A percentile compares a stretch with the other conserved stretches of the same genome.
Evolutionary conservation across 768 basidiomycete species (phyloP).

Genomic region (Xerocomellus chrysenteron): DNA sequence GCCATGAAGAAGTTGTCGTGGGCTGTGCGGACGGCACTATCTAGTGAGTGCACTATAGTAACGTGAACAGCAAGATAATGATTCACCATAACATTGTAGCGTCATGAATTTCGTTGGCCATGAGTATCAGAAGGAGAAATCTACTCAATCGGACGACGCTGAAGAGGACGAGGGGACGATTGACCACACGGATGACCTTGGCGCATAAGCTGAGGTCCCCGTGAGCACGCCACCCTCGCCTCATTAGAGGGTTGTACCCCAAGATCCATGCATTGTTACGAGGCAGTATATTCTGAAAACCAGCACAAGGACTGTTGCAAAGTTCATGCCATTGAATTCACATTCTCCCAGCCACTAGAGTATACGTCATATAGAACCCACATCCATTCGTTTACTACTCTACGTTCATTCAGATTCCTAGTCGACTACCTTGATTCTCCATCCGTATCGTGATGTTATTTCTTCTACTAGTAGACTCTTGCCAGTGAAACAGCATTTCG

Average conservation of each 20-base stretch:
- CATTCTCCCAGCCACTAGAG: background rate
- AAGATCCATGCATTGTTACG: background rate
- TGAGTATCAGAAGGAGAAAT: constrained; percentile 43
- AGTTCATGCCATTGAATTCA: background rate
- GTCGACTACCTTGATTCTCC: constrained; percentile 1
- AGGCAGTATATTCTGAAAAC: constrained; percentile 4
- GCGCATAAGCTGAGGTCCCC: constrained; percentile 2
- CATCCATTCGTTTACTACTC: constrained; percentile 17
- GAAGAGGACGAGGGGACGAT: constrained; percentile 13
- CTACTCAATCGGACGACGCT: background rate
- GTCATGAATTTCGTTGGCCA: constrained; percentile 66
- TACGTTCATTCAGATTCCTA: constrained; percentile 23
- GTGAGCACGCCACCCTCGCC: background rate
- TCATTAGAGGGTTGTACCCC: background rate
- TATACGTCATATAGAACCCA: constrained; percentile 5
- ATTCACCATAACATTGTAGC: constrained; percentile 29
- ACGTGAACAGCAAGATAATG: constrained; percentile 2
- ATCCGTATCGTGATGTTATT: constrained; percentile 10
- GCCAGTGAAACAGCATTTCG: background rate
- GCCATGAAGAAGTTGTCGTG: constrained; percentile 88
- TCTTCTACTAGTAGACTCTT: background rate
- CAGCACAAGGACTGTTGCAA: constrained; percentile 7
- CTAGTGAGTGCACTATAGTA: constrained; percentile 55
- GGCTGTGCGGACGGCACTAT: constrained; percentile 91
- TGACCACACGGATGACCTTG: constrained; percentile 17